These are phyloP conservation scores for Erythrophleum ivorense DNA, from an alignment of 331 rosid genomes.

Conservation along the genomic window DNA sequence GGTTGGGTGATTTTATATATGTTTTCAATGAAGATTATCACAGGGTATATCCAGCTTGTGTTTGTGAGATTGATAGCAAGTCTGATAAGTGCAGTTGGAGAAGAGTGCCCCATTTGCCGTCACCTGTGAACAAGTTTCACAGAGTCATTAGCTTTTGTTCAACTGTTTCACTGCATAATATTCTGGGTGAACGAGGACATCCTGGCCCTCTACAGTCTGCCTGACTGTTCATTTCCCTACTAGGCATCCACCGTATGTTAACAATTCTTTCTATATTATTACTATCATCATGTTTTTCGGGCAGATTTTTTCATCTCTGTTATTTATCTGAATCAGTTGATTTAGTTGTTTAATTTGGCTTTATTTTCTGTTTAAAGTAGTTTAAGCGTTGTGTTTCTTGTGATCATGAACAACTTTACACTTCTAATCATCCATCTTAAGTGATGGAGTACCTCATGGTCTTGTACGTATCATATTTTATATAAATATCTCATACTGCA, in stretches of 20 bases:
- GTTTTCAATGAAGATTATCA: slow-evolving; percentile 82
- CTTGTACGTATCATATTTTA: slow-evolving; percentile 5
- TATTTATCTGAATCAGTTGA: background rate
- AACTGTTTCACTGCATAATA: slow-evolving; percentile 52
- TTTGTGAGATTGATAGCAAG: slow-evolving; percentile 64
- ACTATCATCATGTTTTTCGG: slow-evolving; percentile 14
- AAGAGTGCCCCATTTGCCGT: slow-evolving; percentile 74
- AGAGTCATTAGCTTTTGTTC: slow-evolving; percentile 80
- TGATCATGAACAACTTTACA: background rate
- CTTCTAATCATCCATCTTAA: background rate
- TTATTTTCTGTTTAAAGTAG: background rate
- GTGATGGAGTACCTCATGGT: slow-evolving; percentile 8
- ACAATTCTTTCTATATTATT: background rate
- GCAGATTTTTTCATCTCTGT: background rate
- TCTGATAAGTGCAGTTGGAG: slow-evolving; percentile 66
- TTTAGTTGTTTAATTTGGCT: background rate
- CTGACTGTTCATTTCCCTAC: slow-evolving; percentile 16
- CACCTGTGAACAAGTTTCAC: slow-evolving; percentile 72
- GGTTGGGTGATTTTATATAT: slow-evolving; percentile 75
- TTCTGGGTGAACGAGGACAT: slow-evolving; percentile 51
- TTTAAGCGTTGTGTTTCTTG: background rate
- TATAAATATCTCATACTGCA: background rate
- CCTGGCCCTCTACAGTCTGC: slow-evolving; percentile 33
- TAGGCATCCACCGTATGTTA: slow-evolving; percentile 43
- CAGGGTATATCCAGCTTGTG: slow-evolving; percentile 74